A percentile compares a stretch with the other conserved stretches of the same genome.
These are phyloP conservation scores for Takakia lepidozioides DNA, from an alignment of 225 moss, liverwort and hornwort genomes.

Conservation along the genomic window DNA sequence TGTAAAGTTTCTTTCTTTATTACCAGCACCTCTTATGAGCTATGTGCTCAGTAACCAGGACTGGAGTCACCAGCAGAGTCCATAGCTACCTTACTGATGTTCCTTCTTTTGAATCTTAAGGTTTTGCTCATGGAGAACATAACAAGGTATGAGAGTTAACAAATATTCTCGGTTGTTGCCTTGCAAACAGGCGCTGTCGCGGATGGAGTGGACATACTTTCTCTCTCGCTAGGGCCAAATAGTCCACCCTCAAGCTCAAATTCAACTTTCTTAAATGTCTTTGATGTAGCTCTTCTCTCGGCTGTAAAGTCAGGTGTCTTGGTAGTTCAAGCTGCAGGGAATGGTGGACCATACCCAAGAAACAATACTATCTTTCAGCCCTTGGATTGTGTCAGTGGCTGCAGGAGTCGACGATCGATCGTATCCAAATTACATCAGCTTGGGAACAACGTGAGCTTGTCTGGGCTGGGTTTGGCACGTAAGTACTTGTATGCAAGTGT, in stretches of 20 bases:
- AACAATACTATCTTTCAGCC: slow-evolving; percentile 73
- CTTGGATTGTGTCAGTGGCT: slow-evolving; percentile 72
- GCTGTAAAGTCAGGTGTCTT: slow-evolving; percentile 71
- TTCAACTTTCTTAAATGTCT: slow-evolving; percentile 63
- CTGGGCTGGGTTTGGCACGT: slow-evolving; percentile 36
- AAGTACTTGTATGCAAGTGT: no score
- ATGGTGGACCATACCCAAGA: slow-evolving; percentile 61
- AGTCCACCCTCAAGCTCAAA: slow-evolving; percentile 35
- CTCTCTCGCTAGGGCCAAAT: slow-evolving; percentile 67
- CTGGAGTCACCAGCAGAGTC: no score
- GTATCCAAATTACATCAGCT: slow-evolving; percentile 39
- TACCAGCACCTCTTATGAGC: no score
- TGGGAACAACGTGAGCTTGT: slow-evolving; percentile 21
- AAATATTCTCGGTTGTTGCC: no score
- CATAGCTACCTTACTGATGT: no score
- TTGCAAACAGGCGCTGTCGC: slow-evolving; percentile 60
- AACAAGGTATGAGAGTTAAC: no score
- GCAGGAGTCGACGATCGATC: slow-evolving; percentile 66
- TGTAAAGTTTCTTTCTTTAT: no score
- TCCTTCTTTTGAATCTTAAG: no score
- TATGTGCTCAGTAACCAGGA: no score
- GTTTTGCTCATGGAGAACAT: no score
- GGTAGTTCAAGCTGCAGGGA: slow-evolving; percentile 74
- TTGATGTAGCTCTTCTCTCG: slow-evolving; percentile 61
- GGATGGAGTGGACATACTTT: slow-evolving; percentile 71